phyloP scores from a whole-genome alignment of 2,329 filamentous ascomycete genomes.

The Salinomyces thailandicus region DNA sequence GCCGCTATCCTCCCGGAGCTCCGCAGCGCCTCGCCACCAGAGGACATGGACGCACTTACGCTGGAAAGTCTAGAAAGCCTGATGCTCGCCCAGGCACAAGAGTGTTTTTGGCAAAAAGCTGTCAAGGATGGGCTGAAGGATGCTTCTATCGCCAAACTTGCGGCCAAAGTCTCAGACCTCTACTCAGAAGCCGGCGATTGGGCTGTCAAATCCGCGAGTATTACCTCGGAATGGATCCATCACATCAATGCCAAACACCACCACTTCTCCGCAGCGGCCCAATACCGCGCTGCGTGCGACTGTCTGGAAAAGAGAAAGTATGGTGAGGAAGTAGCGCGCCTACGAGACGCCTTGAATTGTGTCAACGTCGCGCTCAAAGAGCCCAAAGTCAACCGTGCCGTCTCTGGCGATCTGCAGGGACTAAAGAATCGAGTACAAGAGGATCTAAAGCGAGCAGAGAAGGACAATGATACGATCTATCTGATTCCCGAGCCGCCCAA shows the following conservation, averaged over 20 bases:
- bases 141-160: constrained; percentile 79
- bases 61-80: constrained; percentile 74
- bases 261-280: constrained; percentile 90
- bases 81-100: constrained; percentile 84
- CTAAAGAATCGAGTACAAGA: constrained; percentile 75
- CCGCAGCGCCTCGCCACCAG: constrained; percentile 63
- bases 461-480: constrained; percentile 95
- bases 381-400: constrained; percentile 64
- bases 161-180: constrained; percentile 80
- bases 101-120: constrained; percentile 97
- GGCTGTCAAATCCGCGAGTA: constrained; percentile 76
- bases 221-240: constrained; percentile 94
- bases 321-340: constrained; percentile 82
- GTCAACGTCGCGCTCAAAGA: constrained; percentile 82
- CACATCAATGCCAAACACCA: constrained; percentile 96
- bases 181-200: constrained; percentile 77
- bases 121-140: constrained; percentile 92
- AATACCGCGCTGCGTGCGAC: constrained; percentile 83
- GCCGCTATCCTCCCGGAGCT: constrained; percentile 69
- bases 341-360: constrained; percentile 72
- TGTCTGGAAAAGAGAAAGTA: constrained; percentile 90
- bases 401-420: constrained; percentile 70
- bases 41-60: constrained; percentile 89
- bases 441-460: constrained; percentile 83
- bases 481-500: constrained; percentile 77